Evolutionary conservation across 306 rosid genomes (phyloP), one percentile per base, ranked within the genome.

Genomic region (Ochetophila trinervis): DNA sequence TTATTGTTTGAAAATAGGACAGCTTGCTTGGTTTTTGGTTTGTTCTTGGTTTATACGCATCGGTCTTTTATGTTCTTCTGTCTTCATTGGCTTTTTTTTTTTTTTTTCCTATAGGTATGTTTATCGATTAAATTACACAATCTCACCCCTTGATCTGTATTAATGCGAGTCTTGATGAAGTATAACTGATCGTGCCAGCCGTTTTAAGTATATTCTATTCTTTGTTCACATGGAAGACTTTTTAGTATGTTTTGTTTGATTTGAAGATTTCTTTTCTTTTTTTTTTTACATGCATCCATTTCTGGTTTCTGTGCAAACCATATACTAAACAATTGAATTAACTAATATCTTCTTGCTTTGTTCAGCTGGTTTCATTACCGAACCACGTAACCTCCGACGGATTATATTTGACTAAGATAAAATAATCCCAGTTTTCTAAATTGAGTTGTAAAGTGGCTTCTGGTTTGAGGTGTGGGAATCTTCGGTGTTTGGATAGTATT

Each of bases 181-280:
- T 74, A 55, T 53, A 56, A 53, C 63, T 56, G 40, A 77, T 79
- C 60, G 30, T 60, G 70, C 72, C 78, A 53, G 65, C 21, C 65
- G 68, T 86, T 79, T 78, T 63, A 56, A 68, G 83, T 64, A 64
- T 91, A 79, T 80, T 74, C 68, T 79, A 49, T 70, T 83, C 70
- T 53, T 76, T 65, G 59, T 76, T 83, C 91, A 76, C 87, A 85
- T 82, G 83, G 69, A 17, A 27, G 60, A 56, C 69, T 50, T 57
- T 30, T 40, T 22, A 67, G 65, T 75, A 51, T 63, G 57, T 61
- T 40, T 64, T 72, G 34, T 69, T 44, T 55, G 34, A 36, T 68
- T 51, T 47, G 18, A 37, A 56, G 42, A 19, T 27, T 61, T 51
- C n/a, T 27, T 27, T 27, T 27, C 4, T 27, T 27, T 27, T 27